Evolutionary conservation across 768 basidiomycete genomes (phyloP).

Genomic region (Cubamyces sp.): DNA sequence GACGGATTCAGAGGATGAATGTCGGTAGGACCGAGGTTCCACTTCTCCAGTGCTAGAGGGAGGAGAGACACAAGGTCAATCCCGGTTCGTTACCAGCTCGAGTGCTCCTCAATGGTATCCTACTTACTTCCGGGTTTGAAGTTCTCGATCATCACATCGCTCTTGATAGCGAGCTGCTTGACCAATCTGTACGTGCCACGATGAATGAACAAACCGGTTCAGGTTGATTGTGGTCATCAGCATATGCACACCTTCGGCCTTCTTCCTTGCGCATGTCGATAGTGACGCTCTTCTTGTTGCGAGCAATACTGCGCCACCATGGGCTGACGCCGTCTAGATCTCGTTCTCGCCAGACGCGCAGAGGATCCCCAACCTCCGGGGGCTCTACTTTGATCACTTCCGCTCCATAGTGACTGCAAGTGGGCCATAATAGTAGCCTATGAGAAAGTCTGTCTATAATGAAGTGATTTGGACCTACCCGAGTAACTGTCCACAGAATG

Average conservation of each 20-base stretch:
- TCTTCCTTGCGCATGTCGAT: constrained; percentile 64
- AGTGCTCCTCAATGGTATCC: not conserved
- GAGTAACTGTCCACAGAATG: constrained; percentile 72
- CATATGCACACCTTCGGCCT: constrained; percentile 49
- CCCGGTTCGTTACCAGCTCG: not conserved
- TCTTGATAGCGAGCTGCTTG: constrained; percentile 59
- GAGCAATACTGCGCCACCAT: constrained; percentile 72
- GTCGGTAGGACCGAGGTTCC: constrained; percentile 61
- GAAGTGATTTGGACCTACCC: constrained; percentile 46
- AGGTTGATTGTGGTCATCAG: too few species aligned
- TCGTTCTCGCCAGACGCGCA: constrained; percentile 72
- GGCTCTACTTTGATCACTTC: constrained; percentile 76
- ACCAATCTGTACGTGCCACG: constrained; percentile 50
- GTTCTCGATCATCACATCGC: constrained; percentile 71
- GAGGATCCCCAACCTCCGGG: constrained; percentile 63
- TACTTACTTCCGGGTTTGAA: constrained; percentile 75
- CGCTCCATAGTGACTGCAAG: constrained; percentile 65
- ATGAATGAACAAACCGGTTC: not conserved
- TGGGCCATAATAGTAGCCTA: too few species aligned
- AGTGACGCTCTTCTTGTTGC: constrained; percentile 76
- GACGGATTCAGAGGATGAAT: constrained; percentile 78
- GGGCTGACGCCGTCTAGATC: constrained; percentile 73
- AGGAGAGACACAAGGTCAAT: not conserved
- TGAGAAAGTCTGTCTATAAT: not conserved
- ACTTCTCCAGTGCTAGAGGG: constrained; percentile 64